Base-by-base conservation (phyloP, 208 protist genomes). In the Leptomonas seymouri region DNA sequence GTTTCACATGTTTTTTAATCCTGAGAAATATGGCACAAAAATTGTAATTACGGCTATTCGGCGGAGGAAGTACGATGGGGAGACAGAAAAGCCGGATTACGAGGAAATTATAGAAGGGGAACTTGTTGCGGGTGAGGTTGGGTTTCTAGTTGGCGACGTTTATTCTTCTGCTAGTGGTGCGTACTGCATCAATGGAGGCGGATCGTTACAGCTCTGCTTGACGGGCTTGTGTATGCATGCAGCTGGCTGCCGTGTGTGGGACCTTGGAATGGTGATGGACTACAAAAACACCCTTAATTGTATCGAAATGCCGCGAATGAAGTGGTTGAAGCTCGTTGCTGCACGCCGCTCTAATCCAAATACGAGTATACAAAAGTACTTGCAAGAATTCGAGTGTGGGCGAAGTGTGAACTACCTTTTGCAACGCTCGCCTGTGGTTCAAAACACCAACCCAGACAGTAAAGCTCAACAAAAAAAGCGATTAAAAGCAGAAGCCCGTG, bases 181-280 rank as follows among this genome's bases (percentile, higher is more conserved):
- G 0, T 95, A 91, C 66, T 85, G 78, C 66, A 45, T 85, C 27
- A 93, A 58, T 48, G 93, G 93, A 31, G 81, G 85, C 27, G 93
- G 93, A 0, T 69, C 74, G 1, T 46, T 96, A 31, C 93, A 96
- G 49, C 59, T 97, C 25, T 82, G 81, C 18, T 34, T 87, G 14
- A 87, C 80, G 16, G 89, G 74, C 1, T 57, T 76, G 20, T 74
- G 78, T 25, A 69, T 97, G 76, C 65, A 71, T 3, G 44, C 67
- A 0, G 66, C 78, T 4, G 89, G 90, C 15, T 94, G 88, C 60
- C 81, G 53, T 7, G 54, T 93, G 0, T 97, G 93, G 90, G 93
- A 97, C 80, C 71, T 97, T n/a, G 93, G 90, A 12, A 97, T 97
- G 93, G 28, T 44, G 23, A 82, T 95, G 82, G 58, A 58, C 12